Evolutionary conservation across 1,139 yeast genomes (phyloP).

Genomic region (Candida sojae): DNA sequence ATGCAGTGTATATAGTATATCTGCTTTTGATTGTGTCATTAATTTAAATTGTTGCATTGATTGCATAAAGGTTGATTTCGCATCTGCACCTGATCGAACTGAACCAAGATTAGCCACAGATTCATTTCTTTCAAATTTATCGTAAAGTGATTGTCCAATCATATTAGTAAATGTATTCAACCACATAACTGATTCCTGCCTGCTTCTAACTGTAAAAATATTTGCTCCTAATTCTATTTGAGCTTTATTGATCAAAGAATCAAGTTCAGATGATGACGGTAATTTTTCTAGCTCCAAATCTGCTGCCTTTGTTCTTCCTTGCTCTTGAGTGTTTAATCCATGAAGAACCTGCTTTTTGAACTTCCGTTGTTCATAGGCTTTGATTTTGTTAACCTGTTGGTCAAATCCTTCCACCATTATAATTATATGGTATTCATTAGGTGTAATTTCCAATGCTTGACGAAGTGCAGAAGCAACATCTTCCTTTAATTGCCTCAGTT

Average conservation of each 20-base stretch:
- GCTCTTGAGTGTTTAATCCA: slow-evolving; percentile 16
- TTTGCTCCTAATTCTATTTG: slow-evolving; percentile 41
- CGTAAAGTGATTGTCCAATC: slow-evolving; percentile 53
- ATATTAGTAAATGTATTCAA: slow-evolving; percentile 58
- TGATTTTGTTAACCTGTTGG: slow-evolving; percentile 43
- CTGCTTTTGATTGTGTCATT: slow-evolving; percentile 51
- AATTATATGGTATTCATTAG: slow-evolving; percentile 25
- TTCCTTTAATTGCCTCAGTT: slow-evolving; percentile 21
- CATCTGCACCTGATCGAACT: slow-evolving; percentile 55
- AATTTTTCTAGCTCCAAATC: slow-evolving; percentile 20
- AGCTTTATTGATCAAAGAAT: slow-evolving; percentile 24
- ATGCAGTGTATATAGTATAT: slow-evolving; percentile 35
- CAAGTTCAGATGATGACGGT: slow-evolving; percentile 38
- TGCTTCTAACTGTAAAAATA: slow-evolving; percentile 47
- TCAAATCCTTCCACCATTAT: slow-evolving; percentile 54
- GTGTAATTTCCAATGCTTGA: slow-evolving; percentile 1
- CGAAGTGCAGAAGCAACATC: slow-evolving; percentile 8
- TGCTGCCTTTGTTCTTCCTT: slow-evolving; percentile 5
- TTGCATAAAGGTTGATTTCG: slow-evolving; percentile 46
- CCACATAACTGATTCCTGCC: slow-evolving; percentile 55
- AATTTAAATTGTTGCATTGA: slow-evolving; percentile 56
- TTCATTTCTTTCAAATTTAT: slow-evolving; percentile 54
- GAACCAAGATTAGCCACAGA: slow-evolving; percentile 55
- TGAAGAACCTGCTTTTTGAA: slow-evolving; percentile 44
- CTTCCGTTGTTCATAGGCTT: slow-evolving; percentile 44